Base-by-base conservation (phyloP, 1,284 basidiomycete genomes). In the Naganishia sp. region DNA sequence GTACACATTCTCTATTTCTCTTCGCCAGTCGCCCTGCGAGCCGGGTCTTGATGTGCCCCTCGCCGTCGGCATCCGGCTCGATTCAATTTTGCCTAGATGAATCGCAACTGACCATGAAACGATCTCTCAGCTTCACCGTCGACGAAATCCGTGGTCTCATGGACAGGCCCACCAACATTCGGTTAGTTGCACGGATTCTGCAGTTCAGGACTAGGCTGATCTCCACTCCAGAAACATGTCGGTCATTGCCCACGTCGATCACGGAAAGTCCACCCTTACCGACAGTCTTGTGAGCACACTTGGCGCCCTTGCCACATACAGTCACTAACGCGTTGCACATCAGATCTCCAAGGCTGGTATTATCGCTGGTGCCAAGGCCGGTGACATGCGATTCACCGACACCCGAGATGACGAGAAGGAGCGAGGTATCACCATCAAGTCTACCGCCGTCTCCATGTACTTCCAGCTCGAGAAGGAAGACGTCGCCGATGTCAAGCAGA, bases 371-470 rank as follows among this genome's bases (percentile, higher is more conserved):
- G 84, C 92, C 77, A 97, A 97, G 82, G 94, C 96, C 71, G 95
- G 94, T 82, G 94, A 98, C 72, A 86, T 91, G 86, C 93, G 96
- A 74, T 97, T 95, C 81, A 99, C 92, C 72, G 95, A 99, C 83
- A 99, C 96, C 74, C 80, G 79, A 77, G 77, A 91, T 49, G 96
- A 99, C 80, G 96, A 99, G 85, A 99, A 97, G 81, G 96, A 99
- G 82, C 94, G 96, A 84, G 96, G 96, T 86, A 99, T 99, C 78
- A 99, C 96, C 69, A 99, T 99, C 85, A 99, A 99, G 84, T 99
- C 96, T 56, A 99, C 96, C 54, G 96, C 95, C 79, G 98, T 99
- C 81, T 97, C 96, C 69, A 99, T 99, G 96, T 98, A 96, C 84
- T 99, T 99, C 81, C 88, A 93, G 83, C 86, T 99, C 77, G 81